A percentile compares a stretch with the other conserved stretches of the same genome.
phyloP scores from a whole-genome alignment of 768 basidiomycete genomes.

The Russula lepida region DNA sequence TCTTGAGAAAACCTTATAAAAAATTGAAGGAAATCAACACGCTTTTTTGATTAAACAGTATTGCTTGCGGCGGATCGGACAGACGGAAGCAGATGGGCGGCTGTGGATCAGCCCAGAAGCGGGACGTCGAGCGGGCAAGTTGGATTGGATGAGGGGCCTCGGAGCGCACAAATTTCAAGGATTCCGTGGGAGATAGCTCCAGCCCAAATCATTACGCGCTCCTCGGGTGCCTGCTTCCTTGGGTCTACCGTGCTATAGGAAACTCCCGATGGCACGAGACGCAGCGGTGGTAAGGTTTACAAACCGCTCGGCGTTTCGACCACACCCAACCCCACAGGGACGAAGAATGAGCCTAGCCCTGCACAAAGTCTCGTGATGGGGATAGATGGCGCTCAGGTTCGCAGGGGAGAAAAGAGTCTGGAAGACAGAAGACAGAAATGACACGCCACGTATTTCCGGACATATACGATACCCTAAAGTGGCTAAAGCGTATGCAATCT shows the following conservation, averaged over 20 bases:
- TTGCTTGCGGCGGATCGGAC: too few relatives aligned
- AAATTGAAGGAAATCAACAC: too few relatives aligned
- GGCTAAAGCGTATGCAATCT: not conserved
- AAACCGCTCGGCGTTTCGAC: not conserved
- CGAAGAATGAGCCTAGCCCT: not conserved
- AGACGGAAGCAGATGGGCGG: too few relatives aligned
- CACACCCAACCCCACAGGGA: not conserved
- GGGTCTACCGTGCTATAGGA: not conserved
- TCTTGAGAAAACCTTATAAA: too few relatives aligned
- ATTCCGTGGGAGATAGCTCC: not conserved
- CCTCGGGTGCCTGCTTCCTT: not conserved
- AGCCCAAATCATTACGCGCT: not conserved
- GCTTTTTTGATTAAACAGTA: too few relatives aligned
- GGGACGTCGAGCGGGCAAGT: too few relatives aligned
- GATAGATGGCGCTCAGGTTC: not conserved
- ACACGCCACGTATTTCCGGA: not conserved
- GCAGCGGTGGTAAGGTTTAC: not conserved
- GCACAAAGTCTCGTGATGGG: not conserved
- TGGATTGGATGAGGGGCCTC: not conserved
- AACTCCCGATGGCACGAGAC: not conserved
- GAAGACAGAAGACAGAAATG: not conserved
- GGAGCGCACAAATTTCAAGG: not conserved
- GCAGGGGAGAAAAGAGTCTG: not conserved
- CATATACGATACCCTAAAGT: not conserved
- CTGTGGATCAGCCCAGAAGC: too few relatives aligned